Evolutionary conservation across 2,329 filamentous ascomycete genomes (phyloP).

Genomic region (Coniochaeta sp.): DNA sequence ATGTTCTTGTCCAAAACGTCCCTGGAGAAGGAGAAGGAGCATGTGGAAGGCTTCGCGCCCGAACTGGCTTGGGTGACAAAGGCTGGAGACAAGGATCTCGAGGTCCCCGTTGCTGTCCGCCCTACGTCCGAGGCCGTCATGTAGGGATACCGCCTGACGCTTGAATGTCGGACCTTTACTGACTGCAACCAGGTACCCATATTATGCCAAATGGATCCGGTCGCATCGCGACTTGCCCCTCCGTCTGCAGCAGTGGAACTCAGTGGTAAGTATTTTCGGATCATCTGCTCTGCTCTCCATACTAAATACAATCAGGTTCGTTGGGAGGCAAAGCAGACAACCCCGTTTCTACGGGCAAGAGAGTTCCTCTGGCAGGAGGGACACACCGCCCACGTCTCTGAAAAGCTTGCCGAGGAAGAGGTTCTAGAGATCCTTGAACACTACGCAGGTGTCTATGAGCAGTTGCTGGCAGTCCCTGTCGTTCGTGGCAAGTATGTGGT

Average conservation of each 20-base stretch:
- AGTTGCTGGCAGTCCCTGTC: conserved; percentile 89
- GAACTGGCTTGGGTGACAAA: conserved; percentile 86
- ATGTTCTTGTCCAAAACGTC: conserved; percentile 93
- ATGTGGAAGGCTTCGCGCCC: conserved; percentile 97
- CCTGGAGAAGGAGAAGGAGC: conserved; percentile 81
- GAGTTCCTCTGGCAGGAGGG: conserved; percentile 99
- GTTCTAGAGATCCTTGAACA: conserved; percentile 89
- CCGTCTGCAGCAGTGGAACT: conserved; percentile 97
- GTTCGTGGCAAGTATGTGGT: conserved; percentile 60
- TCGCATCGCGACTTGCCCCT: conserved; percentile 92
- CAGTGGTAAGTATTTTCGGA: conserved; percentile 31
- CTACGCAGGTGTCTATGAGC: conserved; percentile 86
- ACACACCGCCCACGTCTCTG: conserved; percentile 80
- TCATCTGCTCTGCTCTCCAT: not conserved
- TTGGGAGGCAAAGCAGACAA: conserved; percentile 94
- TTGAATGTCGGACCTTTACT: conserved; percentile 7
- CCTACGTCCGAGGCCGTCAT: conserved; percentile 55
- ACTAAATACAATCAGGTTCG: not conserved
- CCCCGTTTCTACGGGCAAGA: conserved; percentile 80
- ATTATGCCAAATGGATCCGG: conserved; percentile 95
- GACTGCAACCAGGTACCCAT: conserved; percentile 74
- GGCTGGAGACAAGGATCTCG: conserved; percentile 84
- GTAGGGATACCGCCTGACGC: conserved; percentile 18
- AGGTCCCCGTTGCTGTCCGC: conserved; percentile 65
- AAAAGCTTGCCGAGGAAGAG: conserved; percentile 73